Base-by-base conservation (phyloP, 768 basidiomycete species). In the Lentinus tigrinus region DNA sequence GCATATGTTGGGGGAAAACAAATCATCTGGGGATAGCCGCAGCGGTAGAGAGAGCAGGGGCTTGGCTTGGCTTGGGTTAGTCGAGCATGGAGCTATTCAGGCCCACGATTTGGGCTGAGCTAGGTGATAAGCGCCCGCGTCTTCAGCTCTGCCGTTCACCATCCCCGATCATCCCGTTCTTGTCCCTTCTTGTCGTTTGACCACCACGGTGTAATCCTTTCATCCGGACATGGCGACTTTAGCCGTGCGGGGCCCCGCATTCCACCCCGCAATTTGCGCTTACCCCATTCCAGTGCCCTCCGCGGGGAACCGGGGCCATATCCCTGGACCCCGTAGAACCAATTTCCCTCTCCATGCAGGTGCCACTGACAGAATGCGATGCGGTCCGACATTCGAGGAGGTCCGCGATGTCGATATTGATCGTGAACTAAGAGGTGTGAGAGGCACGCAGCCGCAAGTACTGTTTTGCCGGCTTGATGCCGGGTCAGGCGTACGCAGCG, bases 201-300 rank as follows among this genome's bases (percentile, higher is more conserved):
- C 43, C 23, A 23, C 39, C 43, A 44, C n/a, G 8, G 43, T 14
- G 9, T 46, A 13, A 11, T 4, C 10, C 23, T 24, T 9, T 46
- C 21, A 9, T 23, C 43, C 9, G 21, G 13, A 9, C 13, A 3
- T 40, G 9, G 6, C 9, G 6, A 16, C 23, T 43, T n/a, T 8
- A 38, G n/a, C 17, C 37, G 47, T 37, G 23, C 31, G 52, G 31
- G n/a, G 28, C 19, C 50, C 44, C 57, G 37, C 37, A 19, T 54
- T 47, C 47, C 49, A 53, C 57, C 52, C 52, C 57, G 57, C 52
- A n/a, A n/a, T n/a, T 42, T 27, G 43, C 43, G 13, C 43, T 44
- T 21, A n/a, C 17, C 8, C 43, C 43, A 44, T 23, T 9, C 43
- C 10, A 13, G 21, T 23, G 13, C 16, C 43, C 39, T 5, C 6